Base-by-base conservation (phyloP, 306 rosid genomes). In the Trifolium fragiferum region DNA sequence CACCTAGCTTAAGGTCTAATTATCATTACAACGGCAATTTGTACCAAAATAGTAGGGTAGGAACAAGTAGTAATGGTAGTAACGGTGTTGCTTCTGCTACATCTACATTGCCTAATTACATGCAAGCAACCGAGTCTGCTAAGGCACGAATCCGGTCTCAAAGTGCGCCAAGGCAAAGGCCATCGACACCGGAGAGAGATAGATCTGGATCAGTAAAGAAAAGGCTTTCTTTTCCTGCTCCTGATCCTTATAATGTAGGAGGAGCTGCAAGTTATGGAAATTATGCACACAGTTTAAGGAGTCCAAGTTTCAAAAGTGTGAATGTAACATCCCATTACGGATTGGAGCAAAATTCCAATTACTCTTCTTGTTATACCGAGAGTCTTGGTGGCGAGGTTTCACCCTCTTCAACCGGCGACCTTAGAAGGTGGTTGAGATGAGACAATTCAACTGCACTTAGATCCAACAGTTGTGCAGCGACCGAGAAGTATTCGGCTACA, bases 81-180 rank as follows among this genome's bases (percentile, higher is more conserved):
- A 80, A 72, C 25, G 12, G 76, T 12, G 69, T 7, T 66, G 35
- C 71, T 23, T 41, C 53, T 41, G 19, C 32, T 69, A 32, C 49
- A 6, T 20, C 84, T 60, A 38, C 90, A 69, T 62, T 95, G 86
- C 99, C 99, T 73, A 90, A 95, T 77, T 95, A 95, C 87, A 95
- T 95, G 99, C 96, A 97, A 0, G 98, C 98, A 8, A 95, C 99
- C 0, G 99, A 92, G 89, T 95, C 98, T 9, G 97, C 99, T 1
- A 92, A 92, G 85, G 97, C 98, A 10, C 81, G 99, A 3, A 82
- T 87, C 8, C 88, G 99, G 6, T 95, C 99, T 1, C 99, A 89
- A 49, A 95, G 99, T 13, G 97, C 99, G 0, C 99, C 99, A 0
- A 83, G 97, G 82, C 99, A 95, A 81, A 86, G 99, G 83, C 96